A percentile compares a stretch with the other conserved stretches of the same genome.
Conservation (phyloP, 176 grass and related monocot genomes). For the Oryza coarctata region DNA sequence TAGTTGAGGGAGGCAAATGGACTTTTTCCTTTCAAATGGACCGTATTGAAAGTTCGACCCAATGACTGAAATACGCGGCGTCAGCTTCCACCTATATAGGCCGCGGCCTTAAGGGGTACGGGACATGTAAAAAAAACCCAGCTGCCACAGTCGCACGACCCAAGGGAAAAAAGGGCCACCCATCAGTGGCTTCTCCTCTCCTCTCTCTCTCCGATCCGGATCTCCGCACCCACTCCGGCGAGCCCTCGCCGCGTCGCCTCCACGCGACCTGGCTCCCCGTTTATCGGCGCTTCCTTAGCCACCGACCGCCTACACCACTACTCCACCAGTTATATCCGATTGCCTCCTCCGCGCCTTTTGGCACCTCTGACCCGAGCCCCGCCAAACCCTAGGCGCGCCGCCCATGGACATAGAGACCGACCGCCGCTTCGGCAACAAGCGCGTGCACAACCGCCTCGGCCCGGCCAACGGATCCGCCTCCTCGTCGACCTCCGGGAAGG, state of each 20-base stretch:
- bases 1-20: too few species aligned
- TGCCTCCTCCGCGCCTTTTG: background rate
- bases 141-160: background rate
- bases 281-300: conserved; percentile 14
- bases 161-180: conserved; percentile 16
- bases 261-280: conserved; percentile 27
- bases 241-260: conserved; percentile 49
- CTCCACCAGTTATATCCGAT: background rate
- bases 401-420: conserved; percentile 56
- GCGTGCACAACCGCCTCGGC: conserved; percentile 50
- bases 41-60: too few species aligned
- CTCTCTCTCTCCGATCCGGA: conserved; percentile 49
- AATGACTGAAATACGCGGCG: too few species aligned
- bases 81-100: background rate
- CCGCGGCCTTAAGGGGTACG: background rate
- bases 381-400: conserved; percentile 54
- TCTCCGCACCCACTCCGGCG: conserved; percentile 51
- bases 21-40: too few species aligned
- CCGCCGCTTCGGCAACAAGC: conserved; percentile 65
- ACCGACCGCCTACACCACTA: conserved; percentile 15
- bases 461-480: conserved; percentile 30
- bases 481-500: conserved; percentile 46
- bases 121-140: background rate
- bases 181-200: conserved; percentile 14
- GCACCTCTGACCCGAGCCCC: conserved; percentile 15